These are phyloP conservation scores for Tetracladium maxilliforme DNA, from an alignment of 2,329 filamentous ascomycete species.

Conservation along the genomic window DNA sequence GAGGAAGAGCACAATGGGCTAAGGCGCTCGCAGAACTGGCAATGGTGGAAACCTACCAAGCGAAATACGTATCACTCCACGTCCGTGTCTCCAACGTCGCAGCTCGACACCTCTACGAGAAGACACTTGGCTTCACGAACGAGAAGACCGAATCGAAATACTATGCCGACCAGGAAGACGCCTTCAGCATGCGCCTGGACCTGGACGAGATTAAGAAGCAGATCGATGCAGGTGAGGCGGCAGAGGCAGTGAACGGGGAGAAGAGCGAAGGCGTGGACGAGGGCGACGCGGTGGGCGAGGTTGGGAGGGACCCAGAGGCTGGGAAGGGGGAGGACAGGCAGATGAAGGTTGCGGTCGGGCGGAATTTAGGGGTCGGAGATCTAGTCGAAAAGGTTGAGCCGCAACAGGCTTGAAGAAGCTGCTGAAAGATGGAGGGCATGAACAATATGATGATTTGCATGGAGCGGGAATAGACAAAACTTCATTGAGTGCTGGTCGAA, in stretches of 20 bases:
- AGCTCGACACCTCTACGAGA: conserved; percentile 81
- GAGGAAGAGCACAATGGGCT: conserved; percentile 7
- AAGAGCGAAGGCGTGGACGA: conserved; percentile 42
- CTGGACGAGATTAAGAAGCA: conserved; percentile 42
- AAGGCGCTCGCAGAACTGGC: conserved; percentile 51
- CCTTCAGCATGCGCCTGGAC: conserved; percentile 85
- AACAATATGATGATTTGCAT: no score
- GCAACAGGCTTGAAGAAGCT: conserved; percentile 20
- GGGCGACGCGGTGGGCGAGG: conserved; percentile 55
- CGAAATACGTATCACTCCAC: conserved; percentile 87
- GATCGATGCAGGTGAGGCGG: conserved; percentile 31
- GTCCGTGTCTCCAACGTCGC: conserved; percentile 89
- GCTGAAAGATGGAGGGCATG: no score
- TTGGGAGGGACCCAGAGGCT: conserved; percentile 9
- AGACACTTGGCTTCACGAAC: conserved; percentile 78
- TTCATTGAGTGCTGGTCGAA: no score
- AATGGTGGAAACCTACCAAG: conserved; percentile 90
- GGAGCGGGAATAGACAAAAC: no score
- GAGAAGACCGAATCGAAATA: conserved; percentile 81
- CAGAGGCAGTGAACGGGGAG: no score
- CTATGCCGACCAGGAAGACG: conserved; percentile 96
- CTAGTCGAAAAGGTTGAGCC: conserved; percentile 59
- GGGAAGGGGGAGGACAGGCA: conserved; percentile 42
- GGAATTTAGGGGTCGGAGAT: conserved; percentile 64
- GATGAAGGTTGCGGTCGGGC: conserved; percentile 75